Base-by-base conservation (phyloP, 148 eudicot genomes). In the Silene conica region DNA sequence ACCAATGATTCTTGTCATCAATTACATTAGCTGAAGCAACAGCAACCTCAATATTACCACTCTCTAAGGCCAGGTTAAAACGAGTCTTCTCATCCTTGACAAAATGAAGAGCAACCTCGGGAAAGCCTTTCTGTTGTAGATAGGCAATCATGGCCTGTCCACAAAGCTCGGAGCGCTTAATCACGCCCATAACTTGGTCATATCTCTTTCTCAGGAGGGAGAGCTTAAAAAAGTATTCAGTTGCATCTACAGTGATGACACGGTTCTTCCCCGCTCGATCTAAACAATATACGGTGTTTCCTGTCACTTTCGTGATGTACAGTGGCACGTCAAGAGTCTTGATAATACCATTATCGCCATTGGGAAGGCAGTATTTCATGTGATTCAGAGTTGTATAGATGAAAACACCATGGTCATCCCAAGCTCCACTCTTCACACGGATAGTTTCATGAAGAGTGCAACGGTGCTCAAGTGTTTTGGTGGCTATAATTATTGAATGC, bases 61-160 rank as follows among this genome's bases (percentile, higher is more conserved):
- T 90, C 77, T 82, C 85, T 52, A 85, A 64, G 31, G 87, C 87
- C 78, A 85, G 69, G 67, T 83, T 86, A 69, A 79, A 90, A 11
- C 90, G 85, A 68, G 88, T 85, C 72, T 85, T 79, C 81, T 90
- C 96, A 74, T 93, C 98, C 81, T 91, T 93, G 19, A 89, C 98
- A 82, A 93, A 91, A 86, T 93, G 96, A 50, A 93, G 98, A 76
- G 97, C 98, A 78, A 93, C 97, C 77, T 93, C 97, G 10, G 98
- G 98, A 76, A 91, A 93, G n/a, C 98, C 98, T 74, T 93, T 93
- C 80, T 93, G 98, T 86, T 93, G 98, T 70, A 93, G 88, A 79
- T 93, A 93, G 43, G 98, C 98, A 84, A 93, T 93, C 95, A 93
- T 86, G 75, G 98, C 96, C 76, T 93, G 97, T 26, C 98, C 98